These are phyloP conservation scores for Malassezia nana DNA, from an alignment of 1,284 basidiomycete genomes.

Conservation along the genomic window DNA sequence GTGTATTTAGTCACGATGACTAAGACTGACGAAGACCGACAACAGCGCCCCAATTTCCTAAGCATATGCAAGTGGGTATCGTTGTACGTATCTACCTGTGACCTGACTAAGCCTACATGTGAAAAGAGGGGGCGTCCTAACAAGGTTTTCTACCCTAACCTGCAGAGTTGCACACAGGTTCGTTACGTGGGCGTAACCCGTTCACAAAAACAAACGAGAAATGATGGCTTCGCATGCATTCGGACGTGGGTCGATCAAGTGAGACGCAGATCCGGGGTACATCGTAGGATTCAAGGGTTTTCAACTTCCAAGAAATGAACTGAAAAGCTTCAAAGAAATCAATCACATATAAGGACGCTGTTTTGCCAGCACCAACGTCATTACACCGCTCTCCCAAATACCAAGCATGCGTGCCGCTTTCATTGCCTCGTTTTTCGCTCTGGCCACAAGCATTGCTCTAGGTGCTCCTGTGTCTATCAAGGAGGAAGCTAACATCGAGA, in stretches of 20 bases:
- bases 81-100: not conserved
- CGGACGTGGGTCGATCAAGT: not conserved
- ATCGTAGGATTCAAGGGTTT: not conserved
- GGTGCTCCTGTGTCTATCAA: conserved; percentile 7
- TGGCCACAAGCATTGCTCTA: not conserved
- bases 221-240: not conserved
- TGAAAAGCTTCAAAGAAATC: no score
- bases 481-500: conserved; percentile 2
- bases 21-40: not conserved
- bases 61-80: not conserved
- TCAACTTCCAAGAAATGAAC: no score
- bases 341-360: no score
- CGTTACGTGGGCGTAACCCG: not conserved
- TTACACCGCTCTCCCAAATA: not conserved
- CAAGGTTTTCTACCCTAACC: no score
- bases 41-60: not conserved
- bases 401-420: conserved; percentile 12
- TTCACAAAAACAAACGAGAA: not conserved
- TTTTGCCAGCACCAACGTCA: not conserved
- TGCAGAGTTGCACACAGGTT: not conserved
- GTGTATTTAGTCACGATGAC: no score
- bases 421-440: conserved; percentile 9
- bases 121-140: not conserved
- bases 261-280: not conserved
- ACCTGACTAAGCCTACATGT: not conserved